These are phyloP conservation scores for Sphagnum tenellum DNA, from an alignment of 225 moss, liverwort and hornwort species.

Conservation along the genomic window DNA sequence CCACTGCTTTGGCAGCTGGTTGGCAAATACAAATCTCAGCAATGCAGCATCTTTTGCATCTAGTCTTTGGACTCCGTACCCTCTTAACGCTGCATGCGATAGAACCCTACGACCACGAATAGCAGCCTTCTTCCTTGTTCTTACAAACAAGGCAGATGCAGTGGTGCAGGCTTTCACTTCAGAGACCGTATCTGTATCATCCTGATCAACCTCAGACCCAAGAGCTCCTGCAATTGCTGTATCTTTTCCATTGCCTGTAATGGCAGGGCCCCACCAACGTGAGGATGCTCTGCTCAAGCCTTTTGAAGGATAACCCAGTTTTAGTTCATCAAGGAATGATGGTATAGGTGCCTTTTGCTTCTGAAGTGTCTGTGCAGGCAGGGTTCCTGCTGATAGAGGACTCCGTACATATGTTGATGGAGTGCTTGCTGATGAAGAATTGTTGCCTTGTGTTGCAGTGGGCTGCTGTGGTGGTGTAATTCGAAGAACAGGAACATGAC, in stretches of 20 bases:
- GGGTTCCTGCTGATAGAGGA: not conserved
- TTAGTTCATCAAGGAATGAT: conserved; percentile 25
- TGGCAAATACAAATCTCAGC: conserved; percentile 38
- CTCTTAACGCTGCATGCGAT: conserved; percentile 31
- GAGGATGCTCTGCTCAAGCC: conserved; percentile 20
- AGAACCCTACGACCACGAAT: conserved; percentile 16
- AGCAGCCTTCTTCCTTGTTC: conserved; percentile 30
- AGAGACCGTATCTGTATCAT: conserved; percentile 2
- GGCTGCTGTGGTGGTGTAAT: conserved; percentile 1
- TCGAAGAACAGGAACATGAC: too few relatives aligned
- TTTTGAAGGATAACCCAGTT: conserved; percentile 30
- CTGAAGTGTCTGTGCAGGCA: conserved; percentile 6
- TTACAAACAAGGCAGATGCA: conserved; percentile 39
- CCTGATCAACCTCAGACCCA: too few relatives aligned
- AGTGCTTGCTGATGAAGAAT: conserved; percentile 8
- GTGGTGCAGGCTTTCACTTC: conserved; percentile 17
- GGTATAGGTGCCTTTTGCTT: conserved; percentile 20
- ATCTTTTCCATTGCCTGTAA: conserved; percentile 10
- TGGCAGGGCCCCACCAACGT: conserved; percentile 37
- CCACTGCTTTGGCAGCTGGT: conserved; percentile 41
- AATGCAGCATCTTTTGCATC: conserved; percentile 40
- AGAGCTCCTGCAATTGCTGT: not conserved
- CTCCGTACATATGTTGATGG: conserved; percentile 9
- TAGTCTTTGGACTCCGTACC: conserved; percentile 29
- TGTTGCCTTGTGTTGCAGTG: conserved; percentile 6